Evolutionary conservation across 495 filamentous ascomycete species (phyloP).

Genomic region (Trichoderma erinaceum): DNA sequence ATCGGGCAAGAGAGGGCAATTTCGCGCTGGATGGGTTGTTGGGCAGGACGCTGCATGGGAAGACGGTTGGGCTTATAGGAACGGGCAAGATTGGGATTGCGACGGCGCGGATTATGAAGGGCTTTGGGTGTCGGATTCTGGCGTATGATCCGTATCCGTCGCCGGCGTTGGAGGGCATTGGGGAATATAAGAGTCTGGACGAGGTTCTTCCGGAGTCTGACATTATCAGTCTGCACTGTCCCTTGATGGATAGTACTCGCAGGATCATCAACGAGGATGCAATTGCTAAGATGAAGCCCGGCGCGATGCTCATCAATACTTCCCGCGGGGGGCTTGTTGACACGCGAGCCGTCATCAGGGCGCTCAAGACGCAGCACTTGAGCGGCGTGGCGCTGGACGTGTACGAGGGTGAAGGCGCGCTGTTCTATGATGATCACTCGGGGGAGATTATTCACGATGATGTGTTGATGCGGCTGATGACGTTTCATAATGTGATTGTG

Average conservation of each 20-base stretch:
- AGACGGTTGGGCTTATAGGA: conserved; percentile 54
- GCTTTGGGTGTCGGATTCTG: conserved; percentile 57
- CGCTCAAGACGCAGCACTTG: conserved; percentile 51
- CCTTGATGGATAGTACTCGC: conserved; percentile 51
- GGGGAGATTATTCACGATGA: conserved; percentile 65
- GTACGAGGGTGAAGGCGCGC: conserved; percentile 47
- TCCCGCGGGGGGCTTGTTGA: conserved; percentile 59
- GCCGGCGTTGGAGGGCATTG: conserved; percentile 44
- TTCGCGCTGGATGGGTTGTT: conserved; percentile 61
- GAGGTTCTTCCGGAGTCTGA: conserved; percentile 49
- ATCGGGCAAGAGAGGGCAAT: conserved; percentile 65
- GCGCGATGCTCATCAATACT: conserved; percentile 60
- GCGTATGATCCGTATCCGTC: conserved; percentile 52
- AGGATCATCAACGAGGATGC: conserved; percentile 55
- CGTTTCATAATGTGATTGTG: conserved; percentile 63
- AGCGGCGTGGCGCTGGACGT: conserved; percentile 54
- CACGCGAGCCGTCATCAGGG: conserved; percentile 50
- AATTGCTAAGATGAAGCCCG: conserved; percentile 50
- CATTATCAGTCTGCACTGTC: conserved; percentile 61
- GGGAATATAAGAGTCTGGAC: conserved; percentile 51
- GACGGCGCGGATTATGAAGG: conserved; percentile 48
- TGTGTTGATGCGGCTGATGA: conserved; percentile 59
- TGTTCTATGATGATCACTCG: conserved; percentile 62
- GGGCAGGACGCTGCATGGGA: conserved; percentile 53
- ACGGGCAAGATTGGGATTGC: conserved; percentile 50